Base-by-base conservation (phyloP, 192 early-diverging fungal species). In the Lunasporangiospora selenospora region DNA sequence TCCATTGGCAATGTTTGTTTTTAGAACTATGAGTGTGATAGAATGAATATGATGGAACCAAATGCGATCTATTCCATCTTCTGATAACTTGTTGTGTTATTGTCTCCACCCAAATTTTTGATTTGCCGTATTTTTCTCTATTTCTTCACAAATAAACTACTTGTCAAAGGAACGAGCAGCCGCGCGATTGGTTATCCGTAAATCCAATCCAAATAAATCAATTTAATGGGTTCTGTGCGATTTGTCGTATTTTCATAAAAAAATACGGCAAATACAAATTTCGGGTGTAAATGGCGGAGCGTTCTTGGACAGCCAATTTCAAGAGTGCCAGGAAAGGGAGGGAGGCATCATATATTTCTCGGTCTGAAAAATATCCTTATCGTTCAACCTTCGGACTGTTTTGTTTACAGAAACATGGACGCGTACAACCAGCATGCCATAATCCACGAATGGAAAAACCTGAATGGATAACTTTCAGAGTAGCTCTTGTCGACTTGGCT, bases 1-100 rank as follows among this genome's bases (percentile, higher is more conserved):
- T 54, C 52, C 27, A 54, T 54, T 54, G 19, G 52, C 52, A 54
- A 54, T 54, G 33, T 54, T n/a, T 54, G 38, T 54, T 54, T 54
- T 40, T 54, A 40, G 38, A 54, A 54, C 52, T 54, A 40, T 54
- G 52, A 38, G 52, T 54, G 52, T 54, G 52, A 54, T 40, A 26
- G 24, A 54, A 40, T 54, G 38, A 54, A 54, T 24, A 40, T 54
- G 11, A 38, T 38, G 52, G 21, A 54, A 54, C 40, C 52, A 54
- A 40, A 54, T 40, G 18, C 52, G 27, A 54, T 24, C n/a, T 40
- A 40, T 34, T 34, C 34, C 40, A 54, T 38, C 40, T 54, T 40
- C 29, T 54, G 38, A 54, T n/a, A n/a, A n/a, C n/a, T n/a, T n/a
- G n/a, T n/a, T n/a, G n/a, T n/a, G n/a, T n/a, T n/a, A n/a, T n/a